These are phyloP conservation scores for Rhizophagus prolifer DNA, from an alignment of 192 early-diverging fungal genomes.

Conservation along the genomic window DNA sequence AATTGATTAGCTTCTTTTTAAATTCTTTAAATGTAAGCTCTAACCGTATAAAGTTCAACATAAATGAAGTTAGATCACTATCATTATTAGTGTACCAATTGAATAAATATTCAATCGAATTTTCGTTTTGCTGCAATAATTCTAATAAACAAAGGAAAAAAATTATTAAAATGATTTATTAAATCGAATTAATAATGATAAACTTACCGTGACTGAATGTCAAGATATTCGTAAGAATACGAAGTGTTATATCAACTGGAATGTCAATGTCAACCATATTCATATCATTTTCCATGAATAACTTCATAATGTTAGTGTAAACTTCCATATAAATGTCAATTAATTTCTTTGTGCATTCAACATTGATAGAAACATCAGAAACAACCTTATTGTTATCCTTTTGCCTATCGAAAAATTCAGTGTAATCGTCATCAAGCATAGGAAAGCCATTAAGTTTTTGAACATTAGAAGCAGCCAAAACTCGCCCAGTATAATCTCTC, in stretches of 20 bases:
- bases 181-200: neutral
- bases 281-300: neutral
- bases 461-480: neutral
- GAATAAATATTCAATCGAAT: constrained; percentile 12
- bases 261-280: neutral
- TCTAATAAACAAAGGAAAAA: neutral
- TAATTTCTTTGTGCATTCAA: neutral
- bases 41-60: constrained; percentile 20
- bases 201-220: constrained; percentile 23
- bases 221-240: neutral
- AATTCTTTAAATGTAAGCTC: neutral
- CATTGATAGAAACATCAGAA: neutral
- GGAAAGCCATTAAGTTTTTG: neutral
- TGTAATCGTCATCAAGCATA: neutral
- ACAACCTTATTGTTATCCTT: neutral
- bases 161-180: neutral
- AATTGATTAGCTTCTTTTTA: neutral
- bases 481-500: neutral
- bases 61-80: constrained; percentile 25
- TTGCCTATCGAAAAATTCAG: neutral
- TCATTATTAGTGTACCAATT: constrained; percentile 32
- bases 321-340: neutral
- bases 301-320: neutral
- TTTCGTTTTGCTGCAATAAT: neutral
- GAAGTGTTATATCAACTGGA: neutral